Conservation (phyloP, 2,329 filamentous ascomycete genomes). For the Grosmannia clavigera region DNA sequence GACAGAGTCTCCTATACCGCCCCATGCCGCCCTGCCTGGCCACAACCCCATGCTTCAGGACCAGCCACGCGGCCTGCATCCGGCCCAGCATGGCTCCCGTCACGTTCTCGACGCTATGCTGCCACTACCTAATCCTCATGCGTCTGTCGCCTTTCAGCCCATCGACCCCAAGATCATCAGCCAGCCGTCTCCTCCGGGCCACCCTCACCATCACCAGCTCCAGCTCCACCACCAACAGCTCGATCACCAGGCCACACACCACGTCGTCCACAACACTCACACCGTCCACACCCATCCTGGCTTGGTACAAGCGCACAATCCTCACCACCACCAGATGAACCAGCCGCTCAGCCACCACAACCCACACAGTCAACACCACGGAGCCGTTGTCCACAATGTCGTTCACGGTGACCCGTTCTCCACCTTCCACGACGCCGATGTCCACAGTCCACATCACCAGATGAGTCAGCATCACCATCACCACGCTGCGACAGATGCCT, state of each 20-base stretch:
- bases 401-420: slow-evolving; percentile 18
- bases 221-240: not conserved
- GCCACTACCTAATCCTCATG: slow-evolving; percentile 13
- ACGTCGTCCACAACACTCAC: not conserved
- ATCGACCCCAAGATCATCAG: slow-evolving; percentile 50
- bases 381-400: slow-evolving; percentile 13
- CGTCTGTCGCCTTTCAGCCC: slow-evolving; percentile 28
- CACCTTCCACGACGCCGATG: slow-evolving; percentile 23
- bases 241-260: not conserved
- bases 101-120: slow-evolving; percentile 14
- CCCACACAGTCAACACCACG: slow-evolving; percentile 15
- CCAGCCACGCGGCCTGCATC: slow-evolving; percentile 18
- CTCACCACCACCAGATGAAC: not conserved
- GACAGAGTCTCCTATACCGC: slow-evolving; percentile 16
- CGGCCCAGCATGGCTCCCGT: slow-evolving; percentile 22
- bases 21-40: slow-evolving; percentile 14
- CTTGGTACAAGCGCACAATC: not conserved
- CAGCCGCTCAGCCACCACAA: slow-evolving; percentile 13
- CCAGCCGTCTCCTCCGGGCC: slow-evolving; percentile 21
- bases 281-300: not conserved
- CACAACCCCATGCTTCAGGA: slow-evolving; percentile 20
- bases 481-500: slow-evolving; percentile 31
- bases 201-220: not conserved
- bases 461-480: slow-evolving; percentile 12
- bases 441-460: slow-evolving; percentile 20